Base-by-base conservation (phyloP, 2,329 filamentous ascomycete species). In the Thielaviopsis ethacetica region DNA sequence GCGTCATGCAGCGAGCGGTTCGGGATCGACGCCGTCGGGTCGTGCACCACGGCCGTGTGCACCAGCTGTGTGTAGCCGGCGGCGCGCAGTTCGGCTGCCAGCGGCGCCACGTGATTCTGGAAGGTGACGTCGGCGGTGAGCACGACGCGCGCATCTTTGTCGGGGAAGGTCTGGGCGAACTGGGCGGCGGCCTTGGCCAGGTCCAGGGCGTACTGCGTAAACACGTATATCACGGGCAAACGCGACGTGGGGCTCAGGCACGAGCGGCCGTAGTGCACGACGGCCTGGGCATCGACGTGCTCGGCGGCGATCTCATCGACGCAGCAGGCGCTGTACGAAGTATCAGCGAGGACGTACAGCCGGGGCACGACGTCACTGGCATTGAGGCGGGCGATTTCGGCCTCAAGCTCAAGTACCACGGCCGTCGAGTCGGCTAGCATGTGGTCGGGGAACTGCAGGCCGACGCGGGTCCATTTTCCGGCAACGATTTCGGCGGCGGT, bases 291-390 rank as follows among this genome's bases (percentile, higher is more conserved):
- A 66, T 89, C 80, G 17, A 89, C 86, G 69, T 98, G 93, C 69
- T 98, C 91, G 2, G 93, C 93, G 0, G 93, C 93, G 49, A 97
- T 85, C 72, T 98, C 93, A 67, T 98, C 93, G 19, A 97, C 91
- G 67, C 93, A 98, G 72, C 93, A 98, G 0, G 91, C 85, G 61
- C 93, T 94, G 71, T 97, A 98, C 1, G 91, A 96, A 2, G 93
- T 97, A 70, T 98, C 93, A 34, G 86, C 93, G 19, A 98, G 75
- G 62, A 98, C 91, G 65, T 87, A 95, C 57, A 97, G 76, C 62
- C 76, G 68, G 59, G 62, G 57, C n/a, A 19, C 22, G n/a, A 34
- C 26, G n/a, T 56, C n/a, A n/a, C 19, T 12, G 24, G 15, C 5
- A 27, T 58, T 30, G 22, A 34, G 19, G 38, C 56, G 41, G 57